Conservation (phyloP, 192 early-diverging fungal species). For the Spizellomyces punctatus region DNA sequence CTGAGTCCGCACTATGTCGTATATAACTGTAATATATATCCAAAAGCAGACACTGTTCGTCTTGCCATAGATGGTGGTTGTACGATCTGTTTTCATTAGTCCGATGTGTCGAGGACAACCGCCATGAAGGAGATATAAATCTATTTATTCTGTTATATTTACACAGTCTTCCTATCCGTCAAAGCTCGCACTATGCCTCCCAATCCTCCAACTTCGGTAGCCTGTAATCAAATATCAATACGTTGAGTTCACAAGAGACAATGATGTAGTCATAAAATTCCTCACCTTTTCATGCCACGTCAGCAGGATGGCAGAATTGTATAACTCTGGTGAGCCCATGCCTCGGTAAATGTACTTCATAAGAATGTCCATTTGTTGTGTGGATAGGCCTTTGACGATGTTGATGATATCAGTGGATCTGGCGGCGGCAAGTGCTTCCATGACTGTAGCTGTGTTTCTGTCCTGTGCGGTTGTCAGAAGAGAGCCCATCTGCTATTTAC, state of each 20-base stretch:
- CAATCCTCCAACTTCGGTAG: constrained; percentile 83
- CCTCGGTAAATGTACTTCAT: constrained; percentile 94
- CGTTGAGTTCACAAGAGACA: constrained; percentile 9
- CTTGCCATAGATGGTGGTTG: too few relatives aligned
- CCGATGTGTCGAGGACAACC: too few relatives aligned
- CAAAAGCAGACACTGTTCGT: too few relatives aligned
- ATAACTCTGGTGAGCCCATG: constrained; percentile 80
- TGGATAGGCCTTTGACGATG: constrained; percentile 61
- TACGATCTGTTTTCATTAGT: too few relatives aligned
- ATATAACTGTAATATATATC: too few relatives aligned
- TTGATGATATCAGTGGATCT: constrained; percentile 68
- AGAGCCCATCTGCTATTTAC: neutral
- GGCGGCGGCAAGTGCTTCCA: constrained; percentile 78
- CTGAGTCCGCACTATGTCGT: too few relatives aligned
- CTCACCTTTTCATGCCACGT: constrained; percentile 93
- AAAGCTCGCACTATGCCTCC: constrained; percentile 92
- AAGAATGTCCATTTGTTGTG: constrained; percentile 74
- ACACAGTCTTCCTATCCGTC: constrained; percentile 80
- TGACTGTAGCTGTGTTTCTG: constrained; percentile 74
- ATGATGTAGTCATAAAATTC: neutral
- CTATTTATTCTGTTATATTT: neutral
- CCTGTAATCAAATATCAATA: constrained; percentile 43
- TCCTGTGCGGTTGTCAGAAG: constrained; percentile 43
- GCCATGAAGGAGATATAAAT: too few relatives aligned
- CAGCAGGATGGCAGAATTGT: constrained; percentile 81